Percentiles rank a stretch among this genome's conserved stretches.
Evolutionary conservation across 495 filamentous ascomycete genomes (phyloP).

Genomic region (Aspergillus biplanus): DNA sequence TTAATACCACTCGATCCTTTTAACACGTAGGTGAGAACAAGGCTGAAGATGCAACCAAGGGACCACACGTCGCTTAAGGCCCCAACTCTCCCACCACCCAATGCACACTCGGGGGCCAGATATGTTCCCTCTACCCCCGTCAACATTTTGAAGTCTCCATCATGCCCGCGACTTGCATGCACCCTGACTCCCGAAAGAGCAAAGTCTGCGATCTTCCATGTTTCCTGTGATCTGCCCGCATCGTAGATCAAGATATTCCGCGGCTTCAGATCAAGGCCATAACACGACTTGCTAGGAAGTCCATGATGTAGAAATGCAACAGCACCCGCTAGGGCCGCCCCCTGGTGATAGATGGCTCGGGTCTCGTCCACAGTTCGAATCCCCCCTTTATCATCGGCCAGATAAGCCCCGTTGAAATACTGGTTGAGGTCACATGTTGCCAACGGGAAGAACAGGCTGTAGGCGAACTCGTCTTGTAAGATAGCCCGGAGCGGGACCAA

Average conservation of each 20-base stretch:
- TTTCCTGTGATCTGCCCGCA: constrained; percentile 18
- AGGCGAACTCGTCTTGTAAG: constrained; percentile 18
- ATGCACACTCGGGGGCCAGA: constrained; percentile 28
- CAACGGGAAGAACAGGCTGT: constrained; percentile 26
- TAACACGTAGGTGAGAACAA: constrained; percentile 25
- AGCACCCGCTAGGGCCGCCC: constrained; percentile 24
- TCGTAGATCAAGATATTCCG: constrained; percentile 44
- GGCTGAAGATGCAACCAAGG: constrained; percentile 31
- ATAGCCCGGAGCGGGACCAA: constrained; percentile 21
- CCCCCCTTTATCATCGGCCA: too few species aligned
- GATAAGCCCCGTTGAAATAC: constrained; percentile 6
- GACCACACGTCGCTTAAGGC: constrained; percentile 30
- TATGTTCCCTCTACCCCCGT: constrained; percentile 26
- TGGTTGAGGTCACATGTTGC: constrained; percentile 24
- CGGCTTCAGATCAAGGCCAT: constrained; percentile 49
- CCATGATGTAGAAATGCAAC: constrained; percentile 32
- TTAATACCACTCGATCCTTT: constrained; percentile 14
- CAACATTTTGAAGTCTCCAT: constrained; percentile 9
- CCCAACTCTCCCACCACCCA: constrained; percentile 13
- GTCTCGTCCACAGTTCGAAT: constrained; percentile 10
- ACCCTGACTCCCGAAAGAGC: constrained; percentile 28
- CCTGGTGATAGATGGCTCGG: constrained; percentile 18
- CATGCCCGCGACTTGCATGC: neutral
- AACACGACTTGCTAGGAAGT: constrained; percentile 21
- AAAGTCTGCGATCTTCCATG: constrained; percentile 40